A percentile compares a stretch with the other conserved stretches of the same genome.
Evolutionary conservation across 345 rosid species (phyloP).

Genomic region (Citrus inodora): DNA sequence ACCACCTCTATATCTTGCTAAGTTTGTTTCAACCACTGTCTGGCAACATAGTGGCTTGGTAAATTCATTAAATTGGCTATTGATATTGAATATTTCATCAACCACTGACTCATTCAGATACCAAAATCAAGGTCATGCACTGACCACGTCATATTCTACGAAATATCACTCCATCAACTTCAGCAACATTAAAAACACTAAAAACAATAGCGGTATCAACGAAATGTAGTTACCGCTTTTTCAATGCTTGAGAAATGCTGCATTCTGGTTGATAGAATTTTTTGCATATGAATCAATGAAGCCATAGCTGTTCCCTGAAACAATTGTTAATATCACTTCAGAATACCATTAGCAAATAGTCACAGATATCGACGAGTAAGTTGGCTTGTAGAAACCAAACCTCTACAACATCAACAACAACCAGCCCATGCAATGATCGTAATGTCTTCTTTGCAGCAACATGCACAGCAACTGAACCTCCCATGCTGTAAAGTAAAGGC

Average conservation of each 20-base stretch:
- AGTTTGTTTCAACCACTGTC: background rate
- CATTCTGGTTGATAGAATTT: constrained; percentile 76
- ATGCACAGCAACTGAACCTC: constrained; percentile 94
- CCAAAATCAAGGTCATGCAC: background rate
- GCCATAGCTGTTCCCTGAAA: constrained; percentile 93
- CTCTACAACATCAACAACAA: constrained; percentile 97
- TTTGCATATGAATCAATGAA: constrained; percentile 93
- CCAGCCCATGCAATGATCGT: constrained; percentile 72
- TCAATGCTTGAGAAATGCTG: constrained; percentile 83
- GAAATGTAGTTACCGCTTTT: constrained; percentile 61
- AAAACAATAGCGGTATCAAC: background rate
- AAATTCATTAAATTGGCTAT: background rate
- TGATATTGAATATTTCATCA: background rate
- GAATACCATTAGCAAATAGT: constrained; percentile 20
- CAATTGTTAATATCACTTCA: constrained; percentile 8
- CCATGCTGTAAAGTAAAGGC: constrained; percentile 61
- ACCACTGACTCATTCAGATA: background rate
- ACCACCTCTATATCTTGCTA: background rate
- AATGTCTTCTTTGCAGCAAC: constrained; percentile 82
- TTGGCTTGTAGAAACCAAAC: constrained; percentile 36
- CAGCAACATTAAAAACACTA: background rate
- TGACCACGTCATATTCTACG: background rate
- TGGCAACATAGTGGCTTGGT: background rate
- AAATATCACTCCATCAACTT: background rate
- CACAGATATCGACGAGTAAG: constrained; percentile 5